phyloP scores from a whole-genome alignment of 768 basidiomycete genomes.

The Hypsizygus marmoreus region DNA sequence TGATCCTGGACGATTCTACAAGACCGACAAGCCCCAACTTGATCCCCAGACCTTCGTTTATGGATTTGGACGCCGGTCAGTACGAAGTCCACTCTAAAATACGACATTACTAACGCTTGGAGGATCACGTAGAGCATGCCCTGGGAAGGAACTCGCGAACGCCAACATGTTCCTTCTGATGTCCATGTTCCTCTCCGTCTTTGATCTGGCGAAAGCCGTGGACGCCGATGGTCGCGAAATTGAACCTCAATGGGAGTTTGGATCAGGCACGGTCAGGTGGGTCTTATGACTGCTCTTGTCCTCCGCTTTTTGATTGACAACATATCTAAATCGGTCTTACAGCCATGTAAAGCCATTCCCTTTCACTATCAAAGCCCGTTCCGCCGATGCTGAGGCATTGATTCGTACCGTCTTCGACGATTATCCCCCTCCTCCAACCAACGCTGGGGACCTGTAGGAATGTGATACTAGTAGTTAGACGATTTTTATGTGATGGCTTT shows the following conservation, averaged over 20 bases:
- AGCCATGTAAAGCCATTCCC: slow-evolving; percentile 19
- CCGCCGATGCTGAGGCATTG: slow-evolving; percentile 13
- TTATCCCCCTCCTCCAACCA: slow-evolving; percentile 13
- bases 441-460: slow-evolving; percentile 14
- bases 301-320: too few species aligned
- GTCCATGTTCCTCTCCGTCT: slow-evolving; percentile 31
- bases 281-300: too few species aligned
- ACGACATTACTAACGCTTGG: neutral
- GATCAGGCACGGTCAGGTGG: slow-evolving; percentile 15
- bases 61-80: slow-evolving; percentile 42
- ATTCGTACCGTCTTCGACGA: slow-evolving; percentile 15
- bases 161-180: slow-evolving; percentile 20
- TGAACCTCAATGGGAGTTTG: slow-evolving; percentile 8
- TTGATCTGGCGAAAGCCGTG: slow-evolving; percentile 29
- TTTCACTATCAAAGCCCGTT: slow-evolving; percentile 11
- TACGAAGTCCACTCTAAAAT: too few species aligned
- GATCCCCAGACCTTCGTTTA: slow-evolving; percentile 35
- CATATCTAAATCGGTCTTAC: too few species aligned
- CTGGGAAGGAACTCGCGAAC: slow-evolving; percentile 34
- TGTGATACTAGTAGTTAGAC: too few species aligned
- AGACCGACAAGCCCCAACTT: slow-evolving; percentile 26
- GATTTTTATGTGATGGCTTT: too few species aligned
- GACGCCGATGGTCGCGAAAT: slow-evolving; percentile 28
- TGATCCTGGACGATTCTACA: slow-evolving; percentile 48
- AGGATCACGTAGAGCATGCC: slow-evolving; percentile 30